phyloP scores from a whole-genome alignment of 129 eudicot species.

The Centella asiatica region DNA sequence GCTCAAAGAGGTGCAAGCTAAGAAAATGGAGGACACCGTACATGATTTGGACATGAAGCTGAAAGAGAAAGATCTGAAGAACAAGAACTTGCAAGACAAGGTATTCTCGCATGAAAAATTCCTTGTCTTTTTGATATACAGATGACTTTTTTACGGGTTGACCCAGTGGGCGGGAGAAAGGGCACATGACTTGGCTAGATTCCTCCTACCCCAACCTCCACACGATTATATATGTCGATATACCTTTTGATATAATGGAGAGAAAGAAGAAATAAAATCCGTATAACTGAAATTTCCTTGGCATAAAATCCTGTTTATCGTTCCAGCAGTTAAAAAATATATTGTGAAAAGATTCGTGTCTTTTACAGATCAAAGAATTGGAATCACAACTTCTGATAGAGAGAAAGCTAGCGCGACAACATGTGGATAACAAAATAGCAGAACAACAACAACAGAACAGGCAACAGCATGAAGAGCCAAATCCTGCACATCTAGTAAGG shows the following conservation, averaged over 20 bases:
- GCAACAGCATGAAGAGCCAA: conserved; percentile 43
- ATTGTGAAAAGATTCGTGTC: neutral
- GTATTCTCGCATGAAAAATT: no score
- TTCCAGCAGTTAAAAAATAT: conserved; percentile 7
- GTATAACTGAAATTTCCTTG: neutral
- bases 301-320: neutral
- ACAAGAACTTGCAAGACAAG: conserved; percentile 81
- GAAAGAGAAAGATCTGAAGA: conserved; percentile 77
- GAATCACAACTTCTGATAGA: conserved; percentile 88
- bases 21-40: conserved; percentile 68
- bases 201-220: no score
- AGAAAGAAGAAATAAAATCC: no score
- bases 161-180: no score
- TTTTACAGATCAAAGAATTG: conserved; percentile 73
- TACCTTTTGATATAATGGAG: no score
- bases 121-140: no score
- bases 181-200: no score
- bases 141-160: neutral
- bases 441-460: conserved; percentile 57
- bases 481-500: conserved; percentile 27
- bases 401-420: conserved; percentile 86
- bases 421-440: conserved; percentile 69
- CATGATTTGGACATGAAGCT: conserved; percentile 66
- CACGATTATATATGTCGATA: no score
- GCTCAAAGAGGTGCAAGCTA: conserved; percentile 67